These are phyloP conservation scores for Teunomyces funiuensis DNA, from an alignment of 805 yeast genomes.

Conservation along the genomic window DNA sequence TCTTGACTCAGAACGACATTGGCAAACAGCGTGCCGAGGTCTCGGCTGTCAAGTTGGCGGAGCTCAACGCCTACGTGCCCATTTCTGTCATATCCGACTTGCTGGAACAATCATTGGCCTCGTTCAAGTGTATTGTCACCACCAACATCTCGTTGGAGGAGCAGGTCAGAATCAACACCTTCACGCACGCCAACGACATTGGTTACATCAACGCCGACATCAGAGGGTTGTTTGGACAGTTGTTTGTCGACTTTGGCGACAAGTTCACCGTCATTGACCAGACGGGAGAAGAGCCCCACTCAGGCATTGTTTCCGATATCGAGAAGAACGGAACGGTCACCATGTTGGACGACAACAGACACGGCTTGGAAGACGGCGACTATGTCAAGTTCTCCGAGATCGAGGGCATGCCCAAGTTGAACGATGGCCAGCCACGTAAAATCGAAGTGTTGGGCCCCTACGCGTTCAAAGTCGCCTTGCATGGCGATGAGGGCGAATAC, in stretches of 20 bases:
- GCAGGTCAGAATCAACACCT: constrained; percentile 70
- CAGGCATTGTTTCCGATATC: constrained; percentile 87
- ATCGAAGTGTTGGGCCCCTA: constrained; percentile 92
- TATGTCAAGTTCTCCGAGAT: constrained; percentile 85
- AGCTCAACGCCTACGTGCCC: constrained; percentile 89
- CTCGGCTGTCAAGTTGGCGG: constrained; percentile 67
- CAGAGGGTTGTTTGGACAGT: constrained; percentile 83
- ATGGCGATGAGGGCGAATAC: constrained; percentile 59
- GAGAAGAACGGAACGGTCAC: constrained; percentile 90
- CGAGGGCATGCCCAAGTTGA: constrained; percentile 71
- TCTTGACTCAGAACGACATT: constrained; percentile 65
- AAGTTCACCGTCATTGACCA: constrained; percentile 77
- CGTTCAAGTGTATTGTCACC: constrained; percentile 81
- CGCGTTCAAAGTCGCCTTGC: constrained; percentile 74
- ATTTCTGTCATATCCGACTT: constrained; percentile 62
- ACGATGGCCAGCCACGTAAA: constrained; percentile 71
- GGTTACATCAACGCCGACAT: constrained; percentile 80
- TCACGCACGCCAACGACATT: constrained; percentile 71
- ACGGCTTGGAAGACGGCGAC: constrained; percentile 90
- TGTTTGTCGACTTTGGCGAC: constrained; percentile 88
- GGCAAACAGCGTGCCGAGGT: constrained; percentile 78
- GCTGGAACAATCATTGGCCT: constrained; percentile 50
- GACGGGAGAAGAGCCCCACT: constrained; percentile 88
- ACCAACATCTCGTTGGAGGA: constrained; percentile 71
- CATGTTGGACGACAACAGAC: constrained; percentile 87